Base-by-base conservation (phyloP, 495 filamentous ascomycete species). In the Penicillium goetzii region DNA sequence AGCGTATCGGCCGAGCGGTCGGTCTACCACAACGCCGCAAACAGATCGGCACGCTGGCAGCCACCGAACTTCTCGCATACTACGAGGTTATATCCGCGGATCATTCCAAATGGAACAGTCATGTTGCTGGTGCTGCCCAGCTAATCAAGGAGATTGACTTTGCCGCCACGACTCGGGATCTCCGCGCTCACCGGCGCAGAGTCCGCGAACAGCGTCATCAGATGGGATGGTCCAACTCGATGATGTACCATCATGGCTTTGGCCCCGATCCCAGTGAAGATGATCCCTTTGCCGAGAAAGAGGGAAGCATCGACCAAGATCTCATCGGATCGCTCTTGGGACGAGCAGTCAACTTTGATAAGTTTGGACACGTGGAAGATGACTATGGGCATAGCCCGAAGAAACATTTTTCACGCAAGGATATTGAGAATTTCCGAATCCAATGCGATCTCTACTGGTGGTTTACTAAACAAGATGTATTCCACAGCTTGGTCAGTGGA, bases 11-110 rank as follows among this genome's bases (percentile, higher is more conserved):
- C 3, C 87, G 86, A 63, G 88, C 87, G 58, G 89, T 97, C 30
- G 84, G 86, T 23, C 84, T 91, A 43, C 85, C 87, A 12, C 82
- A 71, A 53, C 88, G 89, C 68, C 88, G 95, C n/a, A 85, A 85
- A 17, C 86, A 92, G 61, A 82, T 92, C 12, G 88, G 91, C 0
- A 97, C 94, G 0, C 80, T 99, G 17, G 93, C 94, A 14, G 92
- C 95, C 17, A 90, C 92, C 1, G 78, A 97, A n/a, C 77, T 97
- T 19, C 84, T 99, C 25, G 92, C 89, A 1, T 99, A 91, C 69
- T 99, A 97, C 70, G 95, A 98, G 72, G 91, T 97, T 23, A 93
- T 93, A 85, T 89, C 90, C 49, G 95, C 93, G 17, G 95, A 99
- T 67, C 95, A 97, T 69, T 85, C 90, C 55, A 97, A 97, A 74